These are phyloP conservation scores for Hyaloperonospora brassicae DNA, from an alignment of 352 stramenopile genomes.

Conservation along the genomic window DNA sequence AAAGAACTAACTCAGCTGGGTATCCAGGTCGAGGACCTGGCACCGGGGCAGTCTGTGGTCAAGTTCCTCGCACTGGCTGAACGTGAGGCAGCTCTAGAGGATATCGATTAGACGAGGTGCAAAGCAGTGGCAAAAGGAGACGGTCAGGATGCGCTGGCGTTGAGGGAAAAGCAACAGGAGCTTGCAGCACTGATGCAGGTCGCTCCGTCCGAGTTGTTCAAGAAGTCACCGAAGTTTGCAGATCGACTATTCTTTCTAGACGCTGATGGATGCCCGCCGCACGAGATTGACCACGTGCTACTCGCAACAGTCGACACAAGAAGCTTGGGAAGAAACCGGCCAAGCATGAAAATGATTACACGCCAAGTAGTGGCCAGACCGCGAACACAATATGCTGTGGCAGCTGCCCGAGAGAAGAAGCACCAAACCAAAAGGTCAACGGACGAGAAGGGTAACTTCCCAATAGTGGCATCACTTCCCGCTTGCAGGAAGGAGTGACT, in stretches of 20 bases:
- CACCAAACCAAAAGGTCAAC: too few species aligned
- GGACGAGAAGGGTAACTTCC: too few species aligned
- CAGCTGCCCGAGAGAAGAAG: too few species aligned
- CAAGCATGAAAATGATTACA: slow-evolving; percentile 67
- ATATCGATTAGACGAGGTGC: background rate
- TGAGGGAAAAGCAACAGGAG: slow-evolving; percentile 37
- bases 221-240: slow-evolving; percentile 31
- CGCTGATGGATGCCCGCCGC: slow-evolving; percentile 42
- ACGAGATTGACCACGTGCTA: slow-evolving; percentile 33
- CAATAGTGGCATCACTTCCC: too few species aligned
- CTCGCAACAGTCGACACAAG: slow-evolving; percentile 69
- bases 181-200: slow-evolving; percentile 66
- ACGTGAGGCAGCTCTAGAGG: slow-evolving; percentile 15
- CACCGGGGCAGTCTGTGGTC: slow-evolving; percentile 47
- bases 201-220: slow-evolving; percentile 46
- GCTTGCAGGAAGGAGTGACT: too few species aligned
- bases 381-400: slow-evolving; percentile 11
- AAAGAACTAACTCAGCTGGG: slow-evolving; percentile 43
- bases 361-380: slow-evolving; percentile 48
- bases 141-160: slow-evolving; percentile 5
- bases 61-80: slow-evolving; percentile 44
- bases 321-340: slow-evolving; percentile 67
- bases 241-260: slow-evolving; percentile 52
- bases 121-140: slow-evolving; percentile 4
- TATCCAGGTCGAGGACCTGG: slow-evolving; percentile 62